Percentiles rank a stretch among this genome's conserved stretches.
These are phyloP conservation scores for Massariosphaeria phaeospora DNA, from an alignment of 495 filamentous ascomycete species.

Conservation along the genomic window DNA sequence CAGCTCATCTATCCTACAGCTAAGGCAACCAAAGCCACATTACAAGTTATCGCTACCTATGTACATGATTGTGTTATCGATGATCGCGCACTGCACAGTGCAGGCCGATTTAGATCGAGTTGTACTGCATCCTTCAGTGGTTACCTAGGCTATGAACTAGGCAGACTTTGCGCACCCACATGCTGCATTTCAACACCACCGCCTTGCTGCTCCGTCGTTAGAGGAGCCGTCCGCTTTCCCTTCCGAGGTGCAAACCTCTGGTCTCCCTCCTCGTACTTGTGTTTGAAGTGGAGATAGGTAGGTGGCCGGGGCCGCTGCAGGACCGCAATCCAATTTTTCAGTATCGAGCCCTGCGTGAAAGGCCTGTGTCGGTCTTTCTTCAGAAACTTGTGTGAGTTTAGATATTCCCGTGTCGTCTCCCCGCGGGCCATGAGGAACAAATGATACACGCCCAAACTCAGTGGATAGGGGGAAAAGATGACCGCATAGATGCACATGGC, in stretches of 20 bases:
- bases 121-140: too few species aligned
- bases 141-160: too few species aligned
- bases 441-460: constrained; percentile 81
- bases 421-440: constrained; percentile 82
- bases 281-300: constrained; percentile 86
- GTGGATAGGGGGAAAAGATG: constrained; percentile 71
- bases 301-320: constrained; percentile 79
- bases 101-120: too few species aligned
- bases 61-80: constrained; percentile 19
- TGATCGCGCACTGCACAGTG: constrained; percentile 18
- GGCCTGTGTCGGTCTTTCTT: constrained; percentile 88
- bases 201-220: constrained; percentile 49
- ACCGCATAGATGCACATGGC: constrained; percentile 83
- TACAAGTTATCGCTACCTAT: constrained; percentile 1
- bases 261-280: constrained; percentile 70
- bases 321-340: constrained; percentile 77
- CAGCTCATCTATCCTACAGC: constrained; percentile 1
- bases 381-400: constrained; percentile 90
- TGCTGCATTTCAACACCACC: constrained; percentile 58
- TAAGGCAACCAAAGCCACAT: neutral
- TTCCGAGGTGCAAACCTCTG: constrained; percentile 68
- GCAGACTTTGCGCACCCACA: too few species aligned
- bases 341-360: constrained; percentile 71
- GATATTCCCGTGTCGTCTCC: constrained; percentile 92
- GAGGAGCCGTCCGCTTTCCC: constrained; percentile 50